These are phyloP conservation scores for Rhizophagus sp. DNA, from an alignment of 192 early-diverging fungal genomes.

Conservation along the genomic window DNA sequence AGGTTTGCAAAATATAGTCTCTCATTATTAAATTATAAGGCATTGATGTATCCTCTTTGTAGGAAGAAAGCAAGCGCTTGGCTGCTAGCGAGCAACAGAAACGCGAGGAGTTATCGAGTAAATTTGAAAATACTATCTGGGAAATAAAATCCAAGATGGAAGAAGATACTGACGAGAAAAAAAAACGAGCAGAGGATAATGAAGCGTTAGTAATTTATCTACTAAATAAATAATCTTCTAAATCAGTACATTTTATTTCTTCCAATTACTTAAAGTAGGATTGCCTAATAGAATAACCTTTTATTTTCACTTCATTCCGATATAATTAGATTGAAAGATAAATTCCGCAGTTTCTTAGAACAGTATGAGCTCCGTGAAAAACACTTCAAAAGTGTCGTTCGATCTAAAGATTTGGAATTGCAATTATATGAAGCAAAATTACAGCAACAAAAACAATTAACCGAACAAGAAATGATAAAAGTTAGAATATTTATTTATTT, in stretches of 20 bases:
- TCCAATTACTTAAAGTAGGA: too few relatives aligned
- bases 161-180: conserved; percentile 47
- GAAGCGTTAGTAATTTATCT: conserved; percentile 44
- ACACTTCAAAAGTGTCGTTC: conserved; percentile 59
- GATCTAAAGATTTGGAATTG: conserved; percentile 58
- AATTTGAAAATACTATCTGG: conserved; percentile 61
- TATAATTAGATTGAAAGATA: conserved; percentile 54
- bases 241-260: not conserved
- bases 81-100: conserved; percentile 51
- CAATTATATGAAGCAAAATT: conserved; percentile 58
- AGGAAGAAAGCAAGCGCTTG: conserved; percentile 54
- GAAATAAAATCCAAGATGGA: conserved; percentile 62
- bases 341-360: conserved; percentile 57
- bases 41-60: not conserved
- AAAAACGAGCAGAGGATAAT: conserved; percentile 44
- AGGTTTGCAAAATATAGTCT: conserved; percentile 36
- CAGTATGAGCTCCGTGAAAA: conserved; percentile 64
- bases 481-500: conserved; percentile 16
- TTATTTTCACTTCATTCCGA: not conserved
- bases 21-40: conserved; percentile 22
- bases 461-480: conserved; percentile 42
- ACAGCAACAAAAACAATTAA: conserved; percentile 47
- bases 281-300: too few relatives aligned
- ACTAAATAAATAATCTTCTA: not conserved
- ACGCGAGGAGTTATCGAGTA: conserved; percentile 56